Evolutionary conservation across 257 asterid species (phyloP), one percentile per base, ranked within the genome.

Genomic region (Perilla frutescens): DNA sequence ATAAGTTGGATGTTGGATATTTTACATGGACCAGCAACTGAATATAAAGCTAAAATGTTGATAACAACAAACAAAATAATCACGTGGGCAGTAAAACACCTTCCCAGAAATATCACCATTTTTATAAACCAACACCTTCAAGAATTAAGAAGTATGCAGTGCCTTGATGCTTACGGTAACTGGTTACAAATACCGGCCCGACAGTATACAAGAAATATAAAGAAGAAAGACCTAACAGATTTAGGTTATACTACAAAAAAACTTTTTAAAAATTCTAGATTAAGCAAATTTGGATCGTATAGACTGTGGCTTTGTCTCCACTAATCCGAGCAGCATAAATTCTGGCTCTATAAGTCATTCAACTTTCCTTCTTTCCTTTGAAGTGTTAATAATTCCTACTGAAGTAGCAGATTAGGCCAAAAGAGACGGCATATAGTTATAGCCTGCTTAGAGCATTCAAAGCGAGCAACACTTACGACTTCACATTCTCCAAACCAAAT

Each of bases 111-210:
- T 32, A 41, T 20, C 62, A 26, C 64, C 50, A 54, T 29, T 10
- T 70, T 15, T 15, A 11, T 29, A 54, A 69, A 20, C 26, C 26
- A 26, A 6, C 32, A 51, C 5, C 56, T 47, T 66, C 26, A 1
- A 6, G 39, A 63, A 20, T 20, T 20, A 5, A 66, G 41, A n/a
- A 32, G 26, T 39, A 39, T 6, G 32, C 10, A 55, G 26, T 20
- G 26, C 26, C 26, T 31, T 58, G 45, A 55, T 55, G 54, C n/a
- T 13, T 29, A 66, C 8, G 20, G 50, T 63, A 40, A 14, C 50
- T 37, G 5, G 45, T 48, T 66, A 29, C 37, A 31, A 13, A 34
- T 54, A 55, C 32, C 13, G 20, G 45, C 74, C 74, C 54, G 54
- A 54, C 63, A 15, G 11, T 40, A 53, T 4, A 15, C 34, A 26